Evolutionary conservation across 2,329 filamentous ascomycete species (phyloP), one percentile per base, ranked within the genome.

Genomic region (Pseudovirgaria hyperparasitica): DNA sequence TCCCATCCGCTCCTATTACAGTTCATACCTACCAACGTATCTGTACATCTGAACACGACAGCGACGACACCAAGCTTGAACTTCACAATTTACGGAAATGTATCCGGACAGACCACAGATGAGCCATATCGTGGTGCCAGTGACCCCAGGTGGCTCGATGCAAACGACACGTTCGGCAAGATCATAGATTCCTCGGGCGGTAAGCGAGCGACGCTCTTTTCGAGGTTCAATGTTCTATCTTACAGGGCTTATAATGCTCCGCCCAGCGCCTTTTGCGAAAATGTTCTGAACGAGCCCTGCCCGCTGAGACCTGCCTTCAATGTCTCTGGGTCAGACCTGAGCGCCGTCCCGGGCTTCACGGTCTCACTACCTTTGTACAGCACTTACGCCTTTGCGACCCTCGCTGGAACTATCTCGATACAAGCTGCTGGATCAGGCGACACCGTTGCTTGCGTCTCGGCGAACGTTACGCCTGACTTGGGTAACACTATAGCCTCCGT

Each of bases 41-140:
- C 81, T 42, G 87, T 82, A 30, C 57, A 60, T 12, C 92, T 92
- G 60, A 68, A 82, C 42, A 64, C 68, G 16, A 52, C 59, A 9
- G 58, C 68, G 36, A 50, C 68, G 4, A 65, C 59, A 26, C 72
- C 86, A 46, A 70, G 66, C 21, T 63, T 98, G 25, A 73, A 70
- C 36, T 61, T 94, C 29, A 90, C 75, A 2, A 69, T 93, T 24
- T 96, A 84, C 61, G 87, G 86, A 27, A 94, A 96, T 54, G 84
- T 96, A 16, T 81, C 77, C 6, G 90, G 90, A 24, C 72, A 76
- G 26, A 64, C 68, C 23, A 62, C 63, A 3, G 46, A 56, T 9
- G 58, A 61, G n/a, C 33, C 54, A 3, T 68, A 84, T 28, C 84
- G 82, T 18, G 43, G 69, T 1, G 54, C 66, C 11, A 53, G 66